A percentile compares a stretch with the other conserved stretches of the same genome.
phyloP scores from a whole-genome alignment of 306 rosid species.

The Neltuma alba region DNA sequence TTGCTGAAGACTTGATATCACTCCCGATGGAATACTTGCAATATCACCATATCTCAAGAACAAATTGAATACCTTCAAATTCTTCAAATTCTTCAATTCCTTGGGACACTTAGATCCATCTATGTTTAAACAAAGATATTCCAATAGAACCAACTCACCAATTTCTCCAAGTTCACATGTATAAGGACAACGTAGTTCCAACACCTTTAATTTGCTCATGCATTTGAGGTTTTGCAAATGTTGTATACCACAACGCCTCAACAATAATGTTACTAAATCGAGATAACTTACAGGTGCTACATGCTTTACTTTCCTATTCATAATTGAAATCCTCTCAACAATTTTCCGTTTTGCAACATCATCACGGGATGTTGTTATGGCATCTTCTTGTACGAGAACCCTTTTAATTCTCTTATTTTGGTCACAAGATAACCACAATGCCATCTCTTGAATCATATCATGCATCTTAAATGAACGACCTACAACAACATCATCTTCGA shows the following conservation, averaged over 20 bases:
- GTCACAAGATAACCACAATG: neutral
- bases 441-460: constrained; percentile 5
- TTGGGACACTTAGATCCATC: neutral
- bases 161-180: neutral
- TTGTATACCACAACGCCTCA: neutral
- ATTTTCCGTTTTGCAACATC: neutral
- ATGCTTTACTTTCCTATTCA: accelerated
- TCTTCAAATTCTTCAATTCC: neutral
- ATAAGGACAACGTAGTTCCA: no score
- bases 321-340: neutral
- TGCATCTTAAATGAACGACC: neutral
- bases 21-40: neutral
- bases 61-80: neutral
- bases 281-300: neutral
- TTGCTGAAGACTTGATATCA: neutral
- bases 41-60: accelerated
- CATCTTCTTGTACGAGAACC: neutral
- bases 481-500: no score
- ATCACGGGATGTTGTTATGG: neutral
- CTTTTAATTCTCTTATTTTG: neutral
- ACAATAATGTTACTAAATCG: neutral
- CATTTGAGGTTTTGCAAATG: neutral
- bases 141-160: neutral
- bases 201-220: neutral
- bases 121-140: neutral